Percentiles rank a stretch among this genome's conserved stretches.
These are phyloP conservation scores for Candida fluviatilis DNA, from an alignment of 805 yeast species.

Conservation along the genomic window DNA sequence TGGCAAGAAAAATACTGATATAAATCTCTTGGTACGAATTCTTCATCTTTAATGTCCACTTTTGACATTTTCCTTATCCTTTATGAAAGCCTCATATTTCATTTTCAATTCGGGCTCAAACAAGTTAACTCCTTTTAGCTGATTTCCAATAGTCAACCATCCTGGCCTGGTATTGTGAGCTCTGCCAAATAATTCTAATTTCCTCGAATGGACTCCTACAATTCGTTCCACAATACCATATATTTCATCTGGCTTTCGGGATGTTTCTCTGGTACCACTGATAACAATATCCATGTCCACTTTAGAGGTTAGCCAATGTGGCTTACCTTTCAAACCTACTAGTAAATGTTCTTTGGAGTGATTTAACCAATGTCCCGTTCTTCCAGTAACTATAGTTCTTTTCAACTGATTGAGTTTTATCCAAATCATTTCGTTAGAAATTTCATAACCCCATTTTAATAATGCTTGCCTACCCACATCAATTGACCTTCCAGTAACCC, in stretches of 20 bases:
- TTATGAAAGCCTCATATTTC: slow-evolving; percentile 28
- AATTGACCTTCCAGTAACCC: slow-evolving; percentile 95
- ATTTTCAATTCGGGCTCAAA: slow-evolving; percentile 53
- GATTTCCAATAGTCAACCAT: slow-evolving; percentile 88
- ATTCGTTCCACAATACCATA: slow-evolving; percentile 82
- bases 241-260: slow-evolving; percentile 86
- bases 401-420: slow-evolving; percentile 83
- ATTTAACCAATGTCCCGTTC: slow-evolving; percentile 96
- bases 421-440: slow-evolving; percentile 84
- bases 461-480: slow-evolving; percentile 82
- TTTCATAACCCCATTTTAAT: slow-evolving; percentile 75
- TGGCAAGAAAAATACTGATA: too few species aligned
- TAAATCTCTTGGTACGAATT: too few species aligned
- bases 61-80: too few species aligned
- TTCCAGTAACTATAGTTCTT: slow-evolving; percentile 87
- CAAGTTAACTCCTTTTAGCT: slow-evolving; percentile 56
- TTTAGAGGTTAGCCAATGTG: slow-evolving; percentile 62
- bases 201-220: slow-evolving; percentile 72
- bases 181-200: slow-evolving; percentile 86
- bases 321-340: slow-evolving; percentile 80
- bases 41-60: too few species aligned
- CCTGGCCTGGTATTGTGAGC: slow-evolving; percentile 84
- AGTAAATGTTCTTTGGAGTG: slow-evolving; percentile 90
- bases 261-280: slow-evolving; percentile 81
- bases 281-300: slow-evolving; percentile 76